These are phyloP conservation scores for Ophiostoma sp. DNA, from an alignment of 2,329 filamentous ascomycete genomes.

Conservation along the genomic window DNA sequence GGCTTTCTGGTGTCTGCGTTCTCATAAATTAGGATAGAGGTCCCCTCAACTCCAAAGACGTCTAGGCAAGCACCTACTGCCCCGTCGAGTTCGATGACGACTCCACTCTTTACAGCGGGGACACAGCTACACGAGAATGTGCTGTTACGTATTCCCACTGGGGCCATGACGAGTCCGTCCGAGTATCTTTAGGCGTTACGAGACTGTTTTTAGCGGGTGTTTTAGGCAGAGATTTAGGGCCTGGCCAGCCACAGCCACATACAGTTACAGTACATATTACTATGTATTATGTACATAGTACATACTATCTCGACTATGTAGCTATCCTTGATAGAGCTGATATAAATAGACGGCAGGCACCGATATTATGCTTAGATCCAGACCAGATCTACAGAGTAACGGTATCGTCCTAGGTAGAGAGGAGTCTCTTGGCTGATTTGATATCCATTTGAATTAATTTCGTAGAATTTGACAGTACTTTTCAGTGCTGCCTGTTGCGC, in stretches of 20 bases:
- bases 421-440: no score
- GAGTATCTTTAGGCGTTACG: neutral
- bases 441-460: neutral
- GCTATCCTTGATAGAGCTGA: neutral
- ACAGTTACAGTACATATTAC: no score
- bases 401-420: neutral
- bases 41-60: neutral
- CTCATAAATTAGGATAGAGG: neutral
- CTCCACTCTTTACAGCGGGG: neutral
- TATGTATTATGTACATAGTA: no score
- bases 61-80: slow-evolving; percentile 5
- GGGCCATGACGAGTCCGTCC: neutral
- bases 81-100: neutral
- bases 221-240: neutral
- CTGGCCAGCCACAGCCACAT: no score
- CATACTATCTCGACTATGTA: neutral
- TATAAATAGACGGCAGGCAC: slow-evolving; percentile 6
- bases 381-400: neutral
- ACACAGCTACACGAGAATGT: neutral
- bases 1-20: neutral
- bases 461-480: neutral
- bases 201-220: neutral
- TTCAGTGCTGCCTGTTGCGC: neutral
- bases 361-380: neutral
- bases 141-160: neutral